Evolutionary conservation across 2,329 filamentous ascomycete genomes (phyloP), one percentile per base, ranked within the genome.

Genomic region (Chrysoporthe cubensis): DNA sequence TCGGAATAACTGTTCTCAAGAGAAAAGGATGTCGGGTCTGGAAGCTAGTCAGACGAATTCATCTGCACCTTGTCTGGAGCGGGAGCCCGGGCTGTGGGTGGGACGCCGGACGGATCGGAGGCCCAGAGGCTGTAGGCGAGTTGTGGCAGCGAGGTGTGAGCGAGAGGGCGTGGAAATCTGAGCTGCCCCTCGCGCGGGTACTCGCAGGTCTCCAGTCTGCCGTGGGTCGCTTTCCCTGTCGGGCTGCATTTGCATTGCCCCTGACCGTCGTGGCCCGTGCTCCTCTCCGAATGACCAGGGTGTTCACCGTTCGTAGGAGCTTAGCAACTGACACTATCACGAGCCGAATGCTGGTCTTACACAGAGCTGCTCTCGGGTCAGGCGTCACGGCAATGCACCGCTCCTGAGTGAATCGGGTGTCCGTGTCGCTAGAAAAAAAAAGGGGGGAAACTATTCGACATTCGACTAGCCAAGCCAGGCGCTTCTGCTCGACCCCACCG

Each of bases 291-390:
- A 40, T 57, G 54, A 57, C 34, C 54, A 57, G 54, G 54, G 54
- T 57, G 54, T 57, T 40, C 54, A 57, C 54, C 54, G 34, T 40
- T n/a, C 32, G 40, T n/a, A n/a, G 54, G 26, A 54, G 50, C 50
- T 54, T 40, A 40, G 54, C 54, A 57, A 57, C 54, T 57, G 54
- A 57, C 54, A 57, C 16, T 57, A 57, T 57, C 54, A 57, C 54
- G 54, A 57, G 54, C 54, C 34, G 13, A 40, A 16, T 54, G 14
- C 50, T 52, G 21, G 21, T 11, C 21, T 13, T 26, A 14, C 32
- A 16, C 50, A 32, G 50, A 13, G 34, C 2, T 40, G 34, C 54
- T 16, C 18, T 14, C 26, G 6, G 14, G 48, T 52, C 21, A 32
- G 48, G 48, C 21, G 21, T 21, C 52, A 37, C 34, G 32, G 8